Evolutionary conservation across 495 filamentous ascomycete genomes (phyloP), one percentile per base, ranked within the genome.

Genomic region (Penicillium soppii): DNA sequence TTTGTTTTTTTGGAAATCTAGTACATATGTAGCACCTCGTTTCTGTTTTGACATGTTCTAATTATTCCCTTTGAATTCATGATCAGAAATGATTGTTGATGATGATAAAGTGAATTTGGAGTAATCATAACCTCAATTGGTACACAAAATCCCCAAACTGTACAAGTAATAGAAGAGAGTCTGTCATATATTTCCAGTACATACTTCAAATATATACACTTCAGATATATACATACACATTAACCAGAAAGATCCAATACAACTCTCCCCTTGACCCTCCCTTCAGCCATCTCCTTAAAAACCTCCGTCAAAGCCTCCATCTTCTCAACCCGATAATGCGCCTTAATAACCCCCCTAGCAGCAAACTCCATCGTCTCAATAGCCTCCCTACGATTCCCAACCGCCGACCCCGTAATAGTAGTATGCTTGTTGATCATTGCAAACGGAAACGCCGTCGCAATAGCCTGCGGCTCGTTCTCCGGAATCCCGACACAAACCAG

Each of bases 401-500:
- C 86, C 12, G 82, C 82, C 12, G 74, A 78, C 1, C 83, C 84
- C 0, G 82, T 74, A 62, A 90, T 82, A 21, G 66, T 77, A 22
- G 72, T 61, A 40, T 82, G 78, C 58, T 77, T 74, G 33, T 59
- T 61, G 22, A 89, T 65, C 40, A 90, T 61, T 1, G 53, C 30
- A 1, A 60, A 58, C 10, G 85, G 83, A 40, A 66, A 73, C 4
- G 82, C 80, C 10, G 71, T 78, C 20, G 67, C 75, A 56, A 90
- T 86, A 13, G 82, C 67, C 59, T 78, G 61, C 2, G 73, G 72
- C 1, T 81, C 76, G 47, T 82, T 72, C 62, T 87, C 84, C 0
- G 87, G 87, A 16, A 90, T 71, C 0, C 87, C 87, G 13, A 90
- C 82, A 55, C 85, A 88, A 4, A 89, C 75, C 13, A 82, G 48